Conservation (phyloP, 331 rosid species). For the Cydonia oblonga region DNA sequence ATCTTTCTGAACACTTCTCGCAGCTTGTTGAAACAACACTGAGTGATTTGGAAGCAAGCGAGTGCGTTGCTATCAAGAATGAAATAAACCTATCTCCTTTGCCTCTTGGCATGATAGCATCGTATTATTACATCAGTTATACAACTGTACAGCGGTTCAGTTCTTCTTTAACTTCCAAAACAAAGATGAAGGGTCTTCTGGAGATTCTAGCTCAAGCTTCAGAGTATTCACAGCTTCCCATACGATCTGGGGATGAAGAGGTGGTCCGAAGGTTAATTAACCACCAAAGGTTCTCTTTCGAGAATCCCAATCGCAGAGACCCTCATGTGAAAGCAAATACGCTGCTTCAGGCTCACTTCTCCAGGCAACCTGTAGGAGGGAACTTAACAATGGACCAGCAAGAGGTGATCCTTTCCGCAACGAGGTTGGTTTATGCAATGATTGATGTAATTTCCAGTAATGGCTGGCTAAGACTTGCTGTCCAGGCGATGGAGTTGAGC, state of each 20-base stretch:
- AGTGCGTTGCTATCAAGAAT: slow-evolving; percentile 60
- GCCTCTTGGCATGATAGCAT: slow-evolving; percentile 80
- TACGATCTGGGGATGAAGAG: slow-evolving; percentile 93
- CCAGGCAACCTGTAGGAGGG: slow-evolving; percentile 68
- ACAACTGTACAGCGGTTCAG: slow-evolving; percentile 77
- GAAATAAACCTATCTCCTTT: slow-evolving; percentile 75
- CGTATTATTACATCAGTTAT: slow-evolving; percentile 78
- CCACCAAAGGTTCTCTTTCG: slow-evolving; percentile 85
- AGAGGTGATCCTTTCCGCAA: slow-evolving; percentile 74
- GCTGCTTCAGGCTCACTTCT: slow-evolving; percentile 79
- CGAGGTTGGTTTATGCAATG: slow-evolving; percentile 73
- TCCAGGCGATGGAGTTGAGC: slow-evolving; percentile 83
- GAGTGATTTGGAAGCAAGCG: slow-evolving; percentile 71
- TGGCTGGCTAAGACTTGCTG: slow-evolving; percentile 82
- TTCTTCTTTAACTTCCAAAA: slow-evolving; percentile 61
- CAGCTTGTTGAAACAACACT: slow-evolving; percentile 74
- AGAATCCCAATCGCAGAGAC: slow-evolving; percentile 67
- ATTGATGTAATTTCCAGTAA: slow-evolving; percentile 80
- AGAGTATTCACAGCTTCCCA: slow-evolving; percentile 73
- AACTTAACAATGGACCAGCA: slow-evolving; percentile 68
- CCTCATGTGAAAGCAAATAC: slow-evolving; percentile 82
- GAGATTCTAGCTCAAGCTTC: slow-evolving; percentile 74
- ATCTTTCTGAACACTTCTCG: slow-evolving; percentile 84
- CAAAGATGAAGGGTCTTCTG: slow-evolving; percentile 83
- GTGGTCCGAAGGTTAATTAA: slow-evolving; percentile 66